Percentiles rank a stretch among this genome's conserved stretches.
phyloP scores from a whole-genome alignment of 352 stramenopile genomes.

The Globisporangium paroecandrum region DNA sequence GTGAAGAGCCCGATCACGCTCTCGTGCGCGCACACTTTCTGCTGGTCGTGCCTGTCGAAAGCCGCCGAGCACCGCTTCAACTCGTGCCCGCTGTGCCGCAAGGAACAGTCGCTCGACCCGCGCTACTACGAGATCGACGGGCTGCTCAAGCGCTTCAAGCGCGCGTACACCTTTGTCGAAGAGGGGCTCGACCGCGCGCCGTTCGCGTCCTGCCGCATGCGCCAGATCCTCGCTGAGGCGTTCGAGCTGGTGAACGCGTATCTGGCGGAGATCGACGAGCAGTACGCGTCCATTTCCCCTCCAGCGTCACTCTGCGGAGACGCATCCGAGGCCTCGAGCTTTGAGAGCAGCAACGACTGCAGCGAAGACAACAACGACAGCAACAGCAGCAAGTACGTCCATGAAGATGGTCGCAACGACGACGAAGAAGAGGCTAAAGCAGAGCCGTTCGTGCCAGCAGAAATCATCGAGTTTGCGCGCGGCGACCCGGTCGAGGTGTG shows the following conservation, averaged over 20 bases:
- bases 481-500: conserved; percentile 66
- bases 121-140: conserved; percentile 81
- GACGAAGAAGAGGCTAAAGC: background rate
- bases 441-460: background rate
- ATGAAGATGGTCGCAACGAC: background rate
- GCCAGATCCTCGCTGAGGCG: conserved; percentile 61
- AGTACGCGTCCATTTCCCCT: conserved; percentile 57
- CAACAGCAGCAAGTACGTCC: conserved; percentile 7
- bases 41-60: conserved; percentile 76
- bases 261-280: conserved; percentile 44
- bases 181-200: conserved; percentile 42
- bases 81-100: conserved; percentile 68
- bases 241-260: conserved; percentile 57
- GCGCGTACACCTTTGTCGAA: conserved; percentile 62
- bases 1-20: conserved; percentile 72
- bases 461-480: conserved; percentile 33
- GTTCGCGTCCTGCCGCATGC: conserved; percentile 58
- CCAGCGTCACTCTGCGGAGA: conserved; percentile 23
- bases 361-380: background rate
- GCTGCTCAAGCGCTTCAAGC: conserved; percentile 72
- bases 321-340: conserved; percentile 3
- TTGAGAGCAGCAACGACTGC: background rate
- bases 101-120: conserved; percentile 69
- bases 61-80: conserved; percentile 71
- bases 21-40: conserved; percentile 73